Percentiles rank a stretch among this genome's conserved stretches.
Evolutionary conservation across 2,329 filamentous ascomycete genomes (phyloP).

Genomic region (Penicillium sp.): DNA sequence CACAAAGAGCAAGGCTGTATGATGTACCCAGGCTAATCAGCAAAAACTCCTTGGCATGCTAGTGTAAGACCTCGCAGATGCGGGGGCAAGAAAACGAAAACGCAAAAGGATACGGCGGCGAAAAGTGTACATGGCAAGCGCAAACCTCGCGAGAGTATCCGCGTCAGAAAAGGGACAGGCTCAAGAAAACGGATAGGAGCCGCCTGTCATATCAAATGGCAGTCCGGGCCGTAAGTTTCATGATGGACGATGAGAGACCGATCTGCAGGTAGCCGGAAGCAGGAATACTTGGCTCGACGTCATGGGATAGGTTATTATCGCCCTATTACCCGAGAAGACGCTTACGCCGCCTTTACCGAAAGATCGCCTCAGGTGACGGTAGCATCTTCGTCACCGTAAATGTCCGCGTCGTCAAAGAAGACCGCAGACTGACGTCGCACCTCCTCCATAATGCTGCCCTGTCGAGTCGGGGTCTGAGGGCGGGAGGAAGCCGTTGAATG

Average conservation of each 20-base stretch:
- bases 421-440: slow-evolving; percentile 50
- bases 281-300: slow-evolving; percentile 12
- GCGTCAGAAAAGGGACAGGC: not conserved
- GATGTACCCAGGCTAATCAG: slow-evolving; percentile 10
- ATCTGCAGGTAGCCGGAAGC: slow-evolving; percentile 22
- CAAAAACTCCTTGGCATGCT: slow-evolving; percentile 17
- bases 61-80: slow-evolving; percentile 2
- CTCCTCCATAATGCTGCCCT: slow-evolving; percentile 45
- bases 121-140: not conserved
- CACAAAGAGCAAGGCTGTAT: slow-evolving; percentile 1
- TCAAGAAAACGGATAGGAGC: slow-evolving; percentile 13
- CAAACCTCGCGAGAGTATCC: slow-evolving; percentile 2
- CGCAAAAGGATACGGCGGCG: not conserved
- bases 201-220: slow-evolving; percentile 21
- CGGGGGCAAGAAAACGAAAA: not conserved
- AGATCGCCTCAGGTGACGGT: slow-evolving; percentile 20
- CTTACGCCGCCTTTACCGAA: slow-evolving; percentile 15
- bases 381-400: slow-evolving; percentile 34
- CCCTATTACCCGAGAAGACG: slow-evolving; percentile 5
- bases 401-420: slow-evolving; percentile 48
- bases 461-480: slow-evolving; percentile 26
- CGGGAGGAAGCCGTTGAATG: slow-evolving; percentile 25
- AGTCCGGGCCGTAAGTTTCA: slow-evolving; percentile 6
- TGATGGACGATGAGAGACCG: slow-evolving; percentile 15
- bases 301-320: slow-evolving; percentile 7